phyloP scores from a whole-genome alignment of 306 rosid genomes.

The Quercus glauca region DNA sequence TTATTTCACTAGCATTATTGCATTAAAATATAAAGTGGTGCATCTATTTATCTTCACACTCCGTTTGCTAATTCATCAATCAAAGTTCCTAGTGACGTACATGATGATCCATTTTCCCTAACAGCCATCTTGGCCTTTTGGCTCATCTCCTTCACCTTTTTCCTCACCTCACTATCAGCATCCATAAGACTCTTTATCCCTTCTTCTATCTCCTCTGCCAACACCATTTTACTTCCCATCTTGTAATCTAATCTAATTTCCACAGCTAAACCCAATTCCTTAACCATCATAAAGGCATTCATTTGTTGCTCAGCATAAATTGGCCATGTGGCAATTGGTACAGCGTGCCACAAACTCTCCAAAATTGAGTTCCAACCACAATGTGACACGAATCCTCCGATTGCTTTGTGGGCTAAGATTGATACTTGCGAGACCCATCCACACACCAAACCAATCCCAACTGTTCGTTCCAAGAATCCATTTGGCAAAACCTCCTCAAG shows the following conservation, averaged over 20 bases:
- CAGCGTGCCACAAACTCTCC: slow-evolving; percentile 63
- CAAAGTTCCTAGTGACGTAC: slow-evolving; percentile 2
- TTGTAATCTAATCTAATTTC: slow-evolving; percentile 53
- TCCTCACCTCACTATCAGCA: slow-evolving; percentile 24
- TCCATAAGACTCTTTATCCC: slow-evolving; percentile 35
- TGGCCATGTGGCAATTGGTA: slow-evolving; percentile 69
- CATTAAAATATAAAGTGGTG: neutral
- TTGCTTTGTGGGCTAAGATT: slow-evolving; percentile 36
- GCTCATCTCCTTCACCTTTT: slow-evolving; percentile 40
- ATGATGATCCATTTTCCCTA: slow-evolving; percentile 38
- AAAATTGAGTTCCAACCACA: slow-evolving; percentile 72
- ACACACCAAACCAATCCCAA: slow-evolving; percentile 37
- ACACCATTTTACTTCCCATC: slow-evolving; percentile 30
- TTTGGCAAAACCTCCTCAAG: slow-evolving; percentile 17
- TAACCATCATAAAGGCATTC: slow-evolving; percentile 65
- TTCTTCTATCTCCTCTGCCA: slow-evolving; percentile 34
- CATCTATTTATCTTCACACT: neutral
- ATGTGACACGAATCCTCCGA: slow-evolving; percentile 63
- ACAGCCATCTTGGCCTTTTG: slow-evolving; percentile 19
- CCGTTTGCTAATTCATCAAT: neutral
- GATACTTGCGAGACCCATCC: slow-evolving; percentile 56
- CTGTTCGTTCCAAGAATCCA: slow-evolving; percentile 44
- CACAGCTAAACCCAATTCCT: slow-evolving; percentile 53
- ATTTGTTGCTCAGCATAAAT: slow-evolving; percentile 52
- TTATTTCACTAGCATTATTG: too few species aligned